phyloP scores from a whole-genome alignment of 352 stramenopile genomes.

The Phytophthora macrochlamydospora region DNA sequence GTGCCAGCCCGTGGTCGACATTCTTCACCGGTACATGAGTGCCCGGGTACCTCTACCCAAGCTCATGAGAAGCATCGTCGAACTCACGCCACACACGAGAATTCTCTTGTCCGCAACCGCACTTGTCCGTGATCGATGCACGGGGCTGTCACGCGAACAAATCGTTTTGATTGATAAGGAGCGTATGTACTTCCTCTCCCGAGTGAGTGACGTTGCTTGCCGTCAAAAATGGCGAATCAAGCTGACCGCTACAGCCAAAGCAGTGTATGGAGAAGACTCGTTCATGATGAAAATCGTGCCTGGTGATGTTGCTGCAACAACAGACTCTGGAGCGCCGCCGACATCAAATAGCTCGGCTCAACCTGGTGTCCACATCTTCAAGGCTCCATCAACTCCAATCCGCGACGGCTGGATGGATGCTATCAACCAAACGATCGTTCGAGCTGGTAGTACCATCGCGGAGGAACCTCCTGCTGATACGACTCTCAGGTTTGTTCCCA shows the following conservation, averaged over 20 bases:
- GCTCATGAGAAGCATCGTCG: constrained; percentile 77
- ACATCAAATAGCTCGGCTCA: constrained; percentile 24
- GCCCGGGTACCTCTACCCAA: constrained; percentile 71
- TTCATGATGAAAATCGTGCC: constrained; percentile 81
- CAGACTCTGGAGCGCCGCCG: constrained; percentile 22
- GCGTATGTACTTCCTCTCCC: constrained; percentile 65
- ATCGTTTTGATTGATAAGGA: constrained; percentile 79
- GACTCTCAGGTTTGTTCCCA: constrained; percentile 1
- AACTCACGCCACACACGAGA: constrained; percentile 77
- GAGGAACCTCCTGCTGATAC: constrained; percentile 19
- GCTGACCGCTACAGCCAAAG: constrained; percentile 54
- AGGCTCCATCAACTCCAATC: constrained; percentile 63
- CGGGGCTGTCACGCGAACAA: constrained; percentile 74
- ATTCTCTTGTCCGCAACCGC: constrained; percentile 72
- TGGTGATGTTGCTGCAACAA: constrained; percentile 32
- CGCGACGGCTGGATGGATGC: constrained; percentile 72
- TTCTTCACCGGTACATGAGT: constrained; percentile 83
- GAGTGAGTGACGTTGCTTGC: constrained; percentile 70
- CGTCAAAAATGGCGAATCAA: constrained; percentile 72
- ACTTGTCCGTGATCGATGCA: constrained; percentile 80
- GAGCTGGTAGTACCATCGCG: constrained; percentile 22
- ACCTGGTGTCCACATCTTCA: constrained; percentile 55
- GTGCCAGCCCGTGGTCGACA: constrained; percentile 83
- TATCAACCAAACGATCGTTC: constrained; percentile 58
- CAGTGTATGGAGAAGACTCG: constrained; percentile 77